Base-by-base conservation (phyloP, 805 yeast species). In the Babjeviella inositovora region DNA sequence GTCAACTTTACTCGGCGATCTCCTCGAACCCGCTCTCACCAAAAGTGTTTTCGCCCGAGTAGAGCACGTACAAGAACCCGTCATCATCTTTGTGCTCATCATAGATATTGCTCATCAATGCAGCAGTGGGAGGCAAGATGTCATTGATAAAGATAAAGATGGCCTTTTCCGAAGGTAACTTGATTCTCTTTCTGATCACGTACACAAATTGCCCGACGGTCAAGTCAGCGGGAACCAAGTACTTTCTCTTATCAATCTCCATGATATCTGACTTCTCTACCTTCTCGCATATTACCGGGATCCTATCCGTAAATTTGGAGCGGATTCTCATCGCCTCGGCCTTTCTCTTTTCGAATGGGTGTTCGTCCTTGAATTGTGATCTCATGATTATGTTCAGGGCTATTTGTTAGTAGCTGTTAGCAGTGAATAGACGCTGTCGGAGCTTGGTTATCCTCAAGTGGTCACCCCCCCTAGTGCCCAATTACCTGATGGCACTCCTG, bases 191-290 rank as follows among this genome's bases (percentile, higher is more conserved):
- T 53, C 98, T 74, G 38, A 90, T 82, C 30, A 90, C 98, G 44
- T 90, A 90, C 21, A 90, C 98, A 55, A 90, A 87, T 52, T 90
- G 98, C 20, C 98, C 98, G 29, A 90, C 94, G 0, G 96, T 82
- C 39, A 90, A 65, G 46, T 90, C 98, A 14, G 85, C 73, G 6
- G 98, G 98, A 7, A 90, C 98, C 34, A 90, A 63, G 46, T 90
- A 90, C 57, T 90, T 90, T 50, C 94, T 77, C 64, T 90, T 90
- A 51, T 90, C 99, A 43, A 90, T 85, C 35, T 84, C 90, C 22
- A 92, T 93, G 33, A 90, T 79, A 45, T 90, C 96, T 17, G 93
- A 75, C 53, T 87, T 87, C 53, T 85, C 97, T 18, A 85, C 96
- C 53, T 85, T 76, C 55, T 90, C 98, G 49, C 98, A 90, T 42